These are phyloP conservation scores for Yarrowia galli DNA, from an alignment of 1,139 yeast species.

Conservation along the genomic window DNA sequence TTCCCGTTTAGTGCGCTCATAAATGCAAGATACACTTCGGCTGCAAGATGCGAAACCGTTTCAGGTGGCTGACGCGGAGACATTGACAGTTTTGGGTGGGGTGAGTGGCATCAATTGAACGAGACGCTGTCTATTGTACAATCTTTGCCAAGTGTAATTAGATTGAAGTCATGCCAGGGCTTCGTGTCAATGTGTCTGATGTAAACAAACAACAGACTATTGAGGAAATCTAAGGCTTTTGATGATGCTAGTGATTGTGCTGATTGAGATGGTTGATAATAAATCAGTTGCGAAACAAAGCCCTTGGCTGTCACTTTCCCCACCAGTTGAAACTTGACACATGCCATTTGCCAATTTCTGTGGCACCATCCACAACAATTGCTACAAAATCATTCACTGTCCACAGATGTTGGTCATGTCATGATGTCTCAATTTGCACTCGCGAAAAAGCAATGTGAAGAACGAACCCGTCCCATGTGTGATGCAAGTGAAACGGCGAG, in stretches of 20 bases:
- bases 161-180: not conserved
- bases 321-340: no score
- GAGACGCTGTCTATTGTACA: no score
- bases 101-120: not conserved
- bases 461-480: not conserved
- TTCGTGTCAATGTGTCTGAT: no score
- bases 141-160: not conserved
- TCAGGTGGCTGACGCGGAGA: conserved; percentile 2
- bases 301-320: no score
- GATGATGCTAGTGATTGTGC: no score
- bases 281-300: no score
- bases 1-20: not conserved
- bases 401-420: not conserved
- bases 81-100: not conserved
- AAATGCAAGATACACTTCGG: conserved; percentile 3
- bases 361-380: not conserved
- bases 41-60: conserved; percentile 24
- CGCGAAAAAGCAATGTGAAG: not conserved
- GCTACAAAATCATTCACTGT: not conserved
- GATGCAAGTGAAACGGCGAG: not conserved
- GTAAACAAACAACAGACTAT: not conserved
- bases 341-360: no score
- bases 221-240: no score
- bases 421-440: not conserved
- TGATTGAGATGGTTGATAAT: no score